phyloP scores from a whole-genome alignment of 306 rosid species.

The Medicago ruthenica region DNA sequence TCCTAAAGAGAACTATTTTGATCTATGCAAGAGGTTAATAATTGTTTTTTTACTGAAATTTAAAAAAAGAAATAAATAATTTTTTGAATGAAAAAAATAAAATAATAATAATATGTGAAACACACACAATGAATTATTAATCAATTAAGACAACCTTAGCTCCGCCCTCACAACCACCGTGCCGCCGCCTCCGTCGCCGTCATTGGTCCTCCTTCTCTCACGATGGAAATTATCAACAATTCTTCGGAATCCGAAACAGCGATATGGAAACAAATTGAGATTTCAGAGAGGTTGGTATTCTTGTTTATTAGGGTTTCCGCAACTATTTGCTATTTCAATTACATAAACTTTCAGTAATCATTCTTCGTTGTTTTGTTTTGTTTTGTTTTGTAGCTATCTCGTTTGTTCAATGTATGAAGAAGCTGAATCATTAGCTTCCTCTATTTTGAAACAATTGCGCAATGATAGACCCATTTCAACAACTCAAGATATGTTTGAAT shows the following conservation, averaged over 20 bases:
- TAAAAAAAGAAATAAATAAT: too few relatives aligned
- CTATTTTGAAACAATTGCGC: slow-evolving; percentile 59
- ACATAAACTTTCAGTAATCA: background rate
- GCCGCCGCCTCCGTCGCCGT: background rate
- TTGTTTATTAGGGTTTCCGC: too few relatives aligned
- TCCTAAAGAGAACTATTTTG: too few relatives aligned
- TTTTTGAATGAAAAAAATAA: too few relatives aligned
- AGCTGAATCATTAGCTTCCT: slow-evolving; percentile 67
- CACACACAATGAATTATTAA: too few relatives aligned
- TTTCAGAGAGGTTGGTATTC: slow-evolving; percentile 61
- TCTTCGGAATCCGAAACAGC: slow-evolving; percentile 21
- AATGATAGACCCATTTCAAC: background rate
- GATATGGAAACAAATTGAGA: slow-evolving; percentile 74
- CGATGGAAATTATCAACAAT: slow-evolving; percentile 10
- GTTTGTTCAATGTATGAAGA: slow-evolving; percentile 75
- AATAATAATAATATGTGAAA: too few relatives aligned
- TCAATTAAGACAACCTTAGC: too few relatives aligned
- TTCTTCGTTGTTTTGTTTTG: background rate
- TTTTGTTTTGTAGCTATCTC: slow-evolving; percentile 62
- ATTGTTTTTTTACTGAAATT: too few relatives aligned
- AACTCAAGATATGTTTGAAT: slow-evolving; percentile 65
- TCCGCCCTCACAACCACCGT: background rate
- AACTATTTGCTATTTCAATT: background rate
- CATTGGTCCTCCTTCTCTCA: too few relatives aligned
- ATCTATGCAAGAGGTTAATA: too few relatives aligned